phyloP scores from a whole-genome alignment of 805 yeast genomes.

The Maudiozyma serrabonitensis region DNA sequence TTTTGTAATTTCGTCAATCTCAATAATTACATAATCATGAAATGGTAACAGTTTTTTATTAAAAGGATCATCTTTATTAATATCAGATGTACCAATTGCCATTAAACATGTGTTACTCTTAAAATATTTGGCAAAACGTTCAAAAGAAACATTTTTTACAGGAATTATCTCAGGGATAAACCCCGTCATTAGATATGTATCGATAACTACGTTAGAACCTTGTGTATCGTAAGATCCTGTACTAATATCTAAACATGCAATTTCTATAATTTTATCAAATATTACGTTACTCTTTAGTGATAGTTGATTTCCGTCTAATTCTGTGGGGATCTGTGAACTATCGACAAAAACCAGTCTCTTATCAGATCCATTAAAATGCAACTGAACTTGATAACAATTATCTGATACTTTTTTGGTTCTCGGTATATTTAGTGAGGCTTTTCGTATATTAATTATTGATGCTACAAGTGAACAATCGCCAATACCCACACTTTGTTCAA shows the following conservation, averaged over 20 bases:
- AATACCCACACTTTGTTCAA: constrained; percentile 20
- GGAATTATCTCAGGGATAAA: constrained; percentile 59
- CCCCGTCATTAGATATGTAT: constrained; percentile 54
- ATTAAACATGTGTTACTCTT: constrained; percentile 32
- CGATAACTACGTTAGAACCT: constrained; percentile 74
- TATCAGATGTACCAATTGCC: constrained; percentile 51
- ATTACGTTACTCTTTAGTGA: constrained; percentile 10
- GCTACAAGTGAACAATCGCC: constrained; percentile 72
- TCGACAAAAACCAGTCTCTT: constrained; percentile 18
- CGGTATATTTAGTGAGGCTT: constrained; percentile 12
- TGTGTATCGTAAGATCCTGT: constrained; percentile 48
- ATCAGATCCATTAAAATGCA: constrained; percentile 23
- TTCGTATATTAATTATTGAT: constrained; percentile 44
- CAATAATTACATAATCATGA: constrained; percentile 64
- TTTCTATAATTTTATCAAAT: constrained; percentile 43
- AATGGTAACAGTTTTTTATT: constrained; percentile 29
- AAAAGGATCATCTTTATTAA: neutral
- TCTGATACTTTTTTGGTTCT: constrained; percentile 8
- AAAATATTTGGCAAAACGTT: constrained; percentile 15
- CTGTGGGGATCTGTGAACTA: constrained; percentile 15
- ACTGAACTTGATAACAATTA: constrained; percentile 12
- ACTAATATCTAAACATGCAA: constrained; percentile 56
- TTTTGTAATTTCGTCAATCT: constrained; percentile 19
- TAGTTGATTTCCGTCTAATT: constrained; percentile 10
- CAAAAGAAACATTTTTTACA: constrained; percentile 27